These are phyloP conservation scores for Cyberlindnera suaveolens DNA, from an alignment of 805 yeast genomes.

Conservation along the genomic window DNA sequence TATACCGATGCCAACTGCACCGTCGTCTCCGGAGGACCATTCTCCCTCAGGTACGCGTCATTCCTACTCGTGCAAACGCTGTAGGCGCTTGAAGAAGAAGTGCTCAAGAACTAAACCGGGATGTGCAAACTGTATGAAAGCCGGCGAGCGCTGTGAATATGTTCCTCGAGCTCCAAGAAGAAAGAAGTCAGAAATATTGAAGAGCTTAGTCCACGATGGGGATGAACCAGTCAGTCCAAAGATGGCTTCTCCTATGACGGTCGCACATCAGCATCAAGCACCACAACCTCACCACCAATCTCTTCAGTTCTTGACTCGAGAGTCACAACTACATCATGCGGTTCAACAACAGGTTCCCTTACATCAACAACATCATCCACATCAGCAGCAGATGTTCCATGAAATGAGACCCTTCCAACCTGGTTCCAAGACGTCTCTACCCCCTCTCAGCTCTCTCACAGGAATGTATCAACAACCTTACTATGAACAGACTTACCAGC, in stretches of 20 bases:
- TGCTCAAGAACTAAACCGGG: conserved; percentile 39
- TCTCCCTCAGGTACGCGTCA: conserved; percentile 9
- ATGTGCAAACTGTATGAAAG: conserved; percentile 37
- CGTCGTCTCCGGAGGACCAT: conserved; percentile 1
- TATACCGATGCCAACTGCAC: background rate
- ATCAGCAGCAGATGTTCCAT: background rate
- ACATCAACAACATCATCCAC: background rate
- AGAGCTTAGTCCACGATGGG: conserved; percentile 18
- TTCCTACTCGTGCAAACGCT: conserved; percentile 38
- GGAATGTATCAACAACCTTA: background rate
- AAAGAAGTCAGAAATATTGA: conserved; percentile 25
- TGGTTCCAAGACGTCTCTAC: background rate
- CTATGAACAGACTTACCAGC: conserved; percentile 1
- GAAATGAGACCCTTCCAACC: background rate
- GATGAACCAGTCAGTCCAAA: too few species aligned
- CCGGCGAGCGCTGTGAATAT: conserved; percentile 35
- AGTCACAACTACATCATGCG: too few species aligned
- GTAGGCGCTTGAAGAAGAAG: conserved; percentile 43
- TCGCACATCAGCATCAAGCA: background rate
- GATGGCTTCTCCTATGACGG: too few species aligned
- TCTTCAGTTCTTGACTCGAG: too few species aligned
- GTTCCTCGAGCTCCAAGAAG: conserved; percentile 38
- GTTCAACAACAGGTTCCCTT: background rate
- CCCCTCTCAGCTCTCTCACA: conserved; percentile 6
- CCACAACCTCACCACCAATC: conserved; percentile 1